These are phyloP conservation scores for Hymenoscyphus repandus DNA, from an alignment of 2,329 filamentous ascomycete species.

Conservation along the genomic window DNA sequence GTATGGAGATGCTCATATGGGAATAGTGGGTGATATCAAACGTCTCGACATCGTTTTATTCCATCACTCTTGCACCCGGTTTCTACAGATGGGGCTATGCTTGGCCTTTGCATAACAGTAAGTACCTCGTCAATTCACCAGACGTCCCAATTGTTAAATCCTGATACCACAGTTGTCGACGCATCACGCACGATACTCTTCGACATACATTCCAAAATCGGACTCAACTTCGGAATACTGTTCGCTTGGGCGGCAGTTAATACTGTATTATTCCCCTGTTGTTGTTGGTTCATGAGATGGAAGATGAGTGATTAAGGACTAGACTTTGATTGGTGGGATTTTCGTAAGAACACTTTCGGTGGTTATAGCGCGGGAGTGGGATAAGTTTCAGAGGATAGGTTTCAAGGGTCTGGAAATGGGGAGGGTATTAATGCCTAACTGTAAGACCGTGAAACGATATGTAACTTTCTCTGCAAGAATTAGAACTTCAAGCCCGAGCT, in stretches of 20 bases:
- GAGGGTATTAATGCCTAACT: too few species aligned
- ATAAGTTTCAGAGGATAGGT: too few species aligned
- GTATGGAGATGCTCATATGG: background rate
- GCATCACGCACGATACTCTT: slow-evolving; percentile 56
- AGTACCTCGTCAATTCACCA: slow-evolving; percentile 16
- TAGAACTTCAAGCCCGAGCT: too few species aligned
- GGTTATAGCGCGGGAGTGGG: too few species aligned
- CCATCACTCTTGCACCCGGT: slow-evolving; percentile 48
- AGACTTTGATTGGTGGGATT: too few species aligned
- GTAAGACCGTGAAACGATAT: too few species aligned
- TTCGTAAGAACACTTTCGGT: too few species aligned
- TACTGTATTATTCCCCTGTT: slow-evolving; percentile 47
- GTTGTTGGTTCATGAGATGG: slow-evolving; percentile 40
- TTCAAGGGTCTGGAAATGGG: too few species aligned
- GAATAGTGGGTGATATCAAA: slow-evolving; percentile 58
- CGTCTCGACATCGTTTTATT: slow-evolving; percentile 55
- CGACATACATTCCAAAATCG: slow-evolving; percentile 51
- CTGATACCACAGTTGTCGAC: slow-evolving; percentile 42
- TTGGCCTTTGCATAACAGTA: slow-evolving; percentile 57
- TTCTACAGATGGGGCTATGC: slow-evolving; percentile 61
- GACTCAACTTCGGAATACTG: slow-evolving; percentile 55
- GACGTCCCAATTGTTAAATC: background rate
- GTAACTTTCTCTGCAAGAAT: too few species aligned
- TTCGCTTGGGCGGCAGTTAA: slow-evolving; percentile 53
- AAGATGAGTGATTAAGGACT: slow-evolving; percentile 29